Evolutionary conservation across 2,329 filamentous ascomycete genomes (phyloP).

Genomic region (Graphilbum fragrans): DNA sequence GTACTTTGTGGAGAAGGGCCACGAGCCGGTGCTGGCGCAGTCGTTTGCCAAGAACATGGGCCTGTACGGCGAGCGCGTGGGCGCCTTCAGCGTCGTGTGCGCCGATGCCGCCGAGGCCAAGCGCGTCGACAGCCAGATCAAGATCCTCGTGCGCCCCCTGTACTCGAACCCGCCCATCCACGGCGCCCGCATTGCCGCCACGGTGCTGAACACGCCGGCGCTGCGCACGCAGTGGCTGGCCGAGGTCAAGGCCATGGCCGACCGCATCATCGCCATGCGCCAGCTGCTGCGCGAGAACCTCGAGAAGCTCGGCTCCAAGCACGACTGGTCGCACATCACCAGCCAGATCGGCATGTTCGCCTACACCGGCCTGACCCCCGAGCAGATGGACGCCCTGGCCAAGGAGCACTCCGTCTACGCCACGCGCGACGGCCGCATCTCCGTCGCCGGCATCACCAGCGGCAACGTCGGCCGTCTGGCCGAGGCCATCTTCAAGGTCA

Average conservation of each 20-base stretch:
- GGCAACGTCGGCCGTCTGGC: constrained; percentile 71
- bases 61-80: constrained; percentile 96
- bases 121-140: constrained; percentile 92
- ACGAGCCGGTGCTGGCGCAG: constrained; percentile 79
- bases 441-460: constrained; percentile 70
- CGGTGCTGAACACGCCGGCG: constrained; percentile 75
- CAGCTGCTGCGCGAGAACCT: constrained; percentile 88
- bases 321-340: constrained; percentile 98
- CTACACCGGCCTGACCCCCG: constrained; percentile 82
- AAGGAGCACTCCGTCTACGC: constrained; percentile 97
- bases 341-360: constrained; percentile 99
- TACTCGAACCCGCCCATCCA: constrained; percentile 98
- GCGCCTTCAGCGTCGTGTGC: constrained; percentile 88
- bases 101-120: constrained; percentile 68
- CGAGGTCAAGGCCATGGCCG: constrained; percentile 97
- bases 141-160: constrained; percentile 90
- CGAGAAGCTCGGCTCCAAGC: constrained; percentile 86
- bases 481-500: constrained; percentile 76
- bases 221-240: constrained; percentile 90
- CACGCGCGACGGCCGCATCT: constrained; percentile 84
- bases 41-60: constrained; percentile 99
- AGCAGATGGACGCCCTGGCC: constrained; percentile 84
- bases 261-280: constrained; percentile 98
- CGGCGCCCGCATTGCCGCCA: constrained; percentile 84
- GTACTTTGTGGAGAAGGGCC: constrained; percentile 86